Percentiles rank a stretch among this genome's conserved stretches.
Conservation (phyloP, 768 basidiomycete species). For the Cyathus striatus region DNA sequence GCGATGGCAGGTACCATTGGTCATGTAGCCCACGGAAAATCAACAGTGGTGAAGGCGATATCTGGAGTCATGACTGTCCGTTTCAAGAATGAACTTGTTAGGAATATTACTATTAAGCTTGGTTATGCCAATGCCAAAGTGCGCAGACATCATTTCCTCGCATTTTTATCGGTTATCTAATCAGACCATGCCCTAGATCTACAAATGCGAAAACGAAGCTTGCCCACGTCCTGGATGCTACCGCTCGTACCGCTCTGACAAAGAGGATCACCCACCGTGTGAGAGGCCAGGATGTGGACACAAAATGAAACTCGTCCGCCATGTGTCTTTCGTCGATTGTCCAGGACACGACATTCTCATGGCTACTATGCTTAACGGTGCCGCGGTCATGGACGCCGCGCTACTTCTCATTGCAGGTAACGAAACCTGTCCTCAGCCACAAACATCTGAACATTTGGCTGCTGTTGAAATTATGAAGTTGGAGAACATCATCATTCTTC, state of each 20-base stretch:
- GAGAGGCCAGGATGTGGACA: slow-evolving; percentile 90
- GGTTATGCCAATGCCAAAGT: slow-evolving; percentile 99
- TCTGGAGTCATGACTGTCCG: slow-evolving; percentile 97
- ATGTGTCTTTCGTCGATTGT: slow-evolving; percentile 98
- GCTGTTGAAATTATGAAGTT: slow-evolving; percentile 99
- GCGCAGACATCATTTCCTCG: slow-evolving; percentile 17
- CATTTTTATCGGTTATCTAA: slow-evolving; percentile 9
- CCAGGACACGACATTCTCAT: slow-evolving; percentile 99
- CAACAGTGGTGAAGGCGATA: slow-evolving; percentile 96
- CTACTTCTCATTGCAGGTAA: slow-evolving; percentile 94
- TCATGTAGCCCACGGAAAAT: slow-evolving; percentile 97
- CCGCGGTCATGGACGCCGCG: slow-evolving; percentile 99
- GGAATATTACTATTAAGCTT: slow-evolving; percentile 99
- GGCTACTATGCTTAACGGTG: slow-evolving; percentile 99
- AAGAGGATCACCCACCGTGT: slow-evolving; percentile 91
- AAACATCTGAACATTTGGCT: slow-evolving; percentile 97
- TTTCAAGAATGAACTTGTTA: slow-evolving; percentile 98
- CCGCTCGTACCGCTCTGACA: slow-evolving; percentile 88
- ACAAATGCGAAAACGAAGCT: slow-evolving; percentile 91
- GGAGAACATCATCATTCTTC: slow-evolving; percentile 94
- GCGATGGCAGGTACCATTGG: slow-evolving; percentile 80
- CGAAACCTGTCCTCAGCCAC: slow-evolving; percentile 98
- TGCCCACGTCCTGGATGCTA: slow-evolving; percentile 95
- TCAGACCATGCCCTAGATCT: slow-evolving; percentile 57
- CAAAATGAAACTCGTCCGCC: slow-evolving; percentile 87